phyloP scores from a whole-genome alignment of 805 yeast genomes.

The Candida sithepensis region DNA sequence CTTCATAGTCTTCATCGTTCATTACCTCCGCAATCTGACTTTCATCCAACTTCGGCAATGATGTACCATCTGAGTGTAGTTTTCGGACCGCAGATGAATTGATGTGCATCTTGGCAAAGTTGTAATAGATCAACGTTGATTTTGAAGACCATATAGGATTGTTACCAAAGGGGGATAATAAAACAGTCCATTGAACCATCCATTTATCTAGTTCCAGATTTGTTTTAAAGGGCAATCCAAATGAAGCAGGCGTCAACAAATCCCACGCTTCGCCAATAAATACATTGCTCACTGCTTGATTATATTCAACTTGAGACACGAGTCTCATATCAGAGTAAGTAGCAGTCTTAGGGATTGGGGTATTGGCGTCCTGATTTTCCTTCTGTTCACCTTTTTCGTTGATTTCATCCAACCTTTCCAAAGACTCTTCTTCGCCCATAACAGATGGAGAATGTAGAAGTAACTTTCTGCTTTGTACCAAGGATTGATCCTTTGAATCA shows the following conservation, averaged over 20 bases:
- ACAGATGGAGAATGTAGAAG: slow-evolving; percentile 19
- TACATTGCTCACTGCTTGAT: slow-evolving; percentile 57
- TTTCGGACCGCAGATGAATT: slow-evolving; percentile 49
- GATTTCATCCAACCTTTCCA: neutral
- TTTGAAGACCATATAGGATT: slow-evolving; percentile 63
- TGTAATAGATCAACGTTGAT: slow-evolving; percentile 65
- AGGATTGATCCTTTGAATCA: slow-evolving; percentile 40
- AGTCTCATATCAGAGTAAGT: slow-evolving; percentile 49
- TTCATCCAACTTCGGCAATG: slow-evolving; percentile 25
- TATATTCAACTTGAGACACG: slow-evolving; percentile 65
- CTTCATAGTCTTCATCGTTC: slow-evolving; percentile 12
- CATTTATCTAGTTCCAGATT: slow-evolving; percentile 68
- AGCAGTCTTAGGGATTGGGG: slow-evolving; percentile 4
- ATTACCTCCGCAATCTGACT: slow-evolving; percentile 7
- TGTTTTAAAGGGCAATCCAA: slow-evolving; percentile 66
- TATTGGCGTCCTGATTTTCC: slow-evolving; percentile 1
- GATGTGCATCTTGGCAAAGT: slow-evolving; percentile 72
- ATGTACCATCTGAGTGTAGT: slow-evolving; percentile 32
- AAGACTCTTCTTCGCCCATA: neutral
- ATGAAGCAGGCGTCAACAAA: slow-evolving; percentile 51
- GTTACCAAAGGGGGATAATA: slow-evolving; percentile 53
- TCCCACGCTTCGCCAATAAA: slow-evolving; percentile 62
- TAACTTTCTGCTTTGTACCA: slow-evolving; percentile 39
- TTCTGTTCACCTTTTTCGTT: neutral
- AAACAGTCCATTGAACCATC: slow-evolving; percentile 80